These are phyloP conservation scores for Acarospora socialis DNA, from an alignment of 2,329 filamentous ascomycete species.

Conservation along the genomic window DNA sequence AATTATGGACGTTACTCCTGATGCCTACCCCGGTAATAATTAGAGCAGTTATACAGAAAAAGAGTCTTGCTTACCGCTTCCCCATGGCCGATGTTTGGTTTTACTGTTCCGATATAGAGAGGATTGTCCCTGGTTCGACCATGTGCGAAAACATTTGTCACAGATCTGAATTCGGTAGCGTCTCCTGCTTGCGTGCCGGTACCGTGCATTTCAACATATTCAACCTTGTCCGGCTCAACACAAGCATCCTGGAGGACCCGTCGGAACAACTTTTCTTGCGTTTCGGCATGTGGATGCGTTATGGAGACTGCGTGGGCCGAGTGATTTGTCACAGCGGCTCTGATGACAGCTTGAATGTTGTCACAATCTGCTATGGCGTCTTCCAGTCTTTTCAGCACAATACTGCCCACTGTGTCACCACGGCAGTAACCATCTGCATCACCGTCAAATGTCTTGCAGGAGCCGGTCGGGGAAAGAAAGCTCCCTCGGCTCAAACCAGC, in stretches of 20 bases:
- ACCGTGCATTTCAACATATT: conserved; percentile 21
- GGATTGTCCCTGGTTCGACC: conserved; percentile 34
- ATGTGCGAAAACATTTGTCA: conserved; percentile 39
- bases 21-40: neutral
- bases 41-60: neutral
- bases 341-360: conserved; percentile 18
- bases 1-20: conserved; percentile 12
- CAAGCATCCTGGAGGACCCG: conserved; percentile 15
- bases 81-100: conserved; percentile 49
- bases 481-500: conserved; percentile 8
- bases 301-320: conserved; percentile 17
- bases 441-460: conserved; percentile 13
- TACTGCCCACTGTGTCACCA: conserved; percentile 11
- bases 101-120: conserved; percentile 48
- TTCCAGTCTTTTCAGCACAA: conserved; percentile 18
- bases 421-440: conserved; percentile 15
- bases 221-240: conserved; percentile 15
- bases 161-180: conserved; percentile 16
- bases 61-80: conserved; percentile 16
- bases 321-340: conserved; percentile 17
- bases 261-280: conserved; percentile 12
- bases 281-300: conserved; percentile 16
- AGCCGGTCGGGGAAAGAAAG: conserved; percentile 13
- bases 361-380: conserved; percentile 22
- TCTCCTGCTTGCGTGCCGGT: conserved; percentile 23